A percentile compares a stretch with the other conserved stretches of the same genome.
Conservation (phyloP, 805 yeast genomes). For the Blastobotrys terrestris region DNA sequence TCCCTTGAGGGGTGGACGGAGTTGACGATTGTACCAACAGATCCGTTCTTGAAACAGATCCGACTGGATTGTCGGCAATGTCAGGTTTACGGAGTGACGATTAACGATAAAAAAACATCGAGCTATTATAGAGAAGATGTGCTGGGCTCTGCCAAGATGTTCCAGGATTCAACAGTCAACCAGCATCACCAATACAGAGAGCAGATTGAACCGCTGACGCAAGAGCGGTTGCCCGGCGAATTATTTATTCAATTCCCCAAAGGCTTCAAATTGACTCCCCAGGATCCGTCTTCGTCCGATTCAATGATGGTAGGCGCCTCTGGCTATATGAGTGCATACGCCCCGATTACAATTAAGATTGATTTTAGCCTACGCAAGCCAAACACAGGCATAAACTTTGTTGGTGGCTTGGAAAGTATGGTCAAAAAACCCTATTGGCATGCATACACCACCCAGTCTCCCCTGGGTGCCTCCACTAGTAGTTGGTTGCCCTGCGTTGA, state of each 20-base stretch:
- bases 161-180: slow-evolving; percentile 30
- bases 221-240: slow-evolving; percentile 57
- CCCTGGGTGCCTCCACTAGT: slow-evolving; percentile 73
- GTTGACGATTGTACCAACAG: slow-evolving; percentile 68
- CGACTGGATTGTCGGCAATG: slow-evolving; percentile 73
- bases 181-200: slow-evolving; percentile 58
- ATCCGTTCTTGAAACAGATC: slow-evolving; percentile 49
- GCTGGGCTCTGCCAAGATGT: slow-evolving; percentile 33
- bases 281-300: slow-evolving; percentile 24
- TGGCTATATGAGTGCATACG: slow-evolving; percentile 36
- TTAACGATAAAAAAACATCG: slow-evolving; percentile 53
- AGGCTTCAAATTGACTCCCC: slow-evolving; percentile 52
- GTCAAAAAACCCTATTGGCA: slow-evolving; percentile 56
- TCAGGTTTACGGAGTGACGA: slow-evolving; percentile 49
- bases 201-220: slow-evolving; percentile 47
- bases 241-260: slow-evolving; percentile 60
- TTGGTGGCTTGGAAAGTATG: slow-evolving; percentile 48
- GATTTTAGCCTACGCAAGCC: slow-evolving; percentile 62
- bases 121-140: slow-evolving; percentile 52
- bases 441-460: slow-evolving; percentile 78
- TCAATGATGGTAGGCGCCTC: slow-evolving; percentile 18
- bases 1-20: slow-evolving; percentile 71
- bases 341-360: slow-evolving; percentile 67
- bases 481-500: slow-evolving; percentile 99
- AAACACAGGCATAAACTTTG: slow-evolving; percentile 68